Percentiles rank a stretch among this genome's conserved stretches.
These are phyloP conservation scores for Fragaria nilgerrensis DNA, from an alignment of 306 rosid genomes.

Conservation along the genomic window DNA sequence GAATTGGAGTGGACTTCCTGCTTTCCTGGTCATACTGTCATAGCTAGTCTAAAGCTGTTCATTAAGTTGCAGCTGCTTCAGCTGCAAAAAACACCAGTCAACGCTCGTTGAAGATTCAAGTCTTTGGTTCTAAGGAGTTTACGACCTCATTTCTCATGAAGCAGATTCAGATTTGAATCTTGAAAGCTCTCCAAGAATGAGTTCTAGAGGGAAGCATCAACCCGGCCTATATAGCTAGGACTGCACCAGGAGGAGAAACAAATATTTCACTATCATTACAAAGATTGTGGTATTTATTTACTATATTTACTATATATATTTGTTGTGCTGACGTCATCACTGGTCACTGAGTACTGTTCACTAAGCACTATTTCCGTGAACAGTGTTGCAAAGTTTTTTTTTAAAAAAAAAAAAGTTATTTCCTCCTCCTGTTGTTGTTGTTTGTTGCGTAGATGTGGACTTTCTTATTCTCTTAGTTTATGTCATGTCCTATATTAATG, in stretches of 20 bases:
- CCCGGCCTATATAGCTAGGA: slow-evolving; percentile 42
- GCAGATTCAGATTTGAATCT: slow-evolving; percentile 55
- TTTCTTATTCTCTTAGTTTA: too few relatives aligned
- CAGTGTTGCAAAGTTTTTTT: too few relatives aligned
- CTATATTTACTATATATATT: too few relatives aligned
- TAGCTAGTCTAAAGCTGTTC: slow-evolving; percentile 19
- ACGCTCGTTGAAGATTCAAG: slow-evolving; percentile 21
- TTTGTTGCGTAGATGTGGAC: too few relatives aligned
- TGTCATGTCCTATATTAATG: too few relatives aligned
- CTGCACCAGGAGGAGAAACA: not conserved
- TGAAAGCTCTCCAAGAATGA: slow-evolving; percentile 37
- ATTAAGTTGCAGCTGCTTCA: slow-evolving; percentile 19
- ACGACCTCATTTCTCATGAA: slow-evolving; percentile 25
- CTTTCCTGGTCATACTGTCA: slow-evolving; percentile 21
- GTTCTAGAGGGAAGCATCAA: slow-evolving; percentile 46
- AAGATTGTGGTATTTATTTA: too few relatives aligned
- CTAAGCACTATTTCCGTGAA: too few relatives aligned
- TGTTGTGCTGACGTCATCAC: too few relatives aligned
- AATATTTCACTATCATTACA: not conserved
- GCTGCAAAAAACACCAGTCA: slow-evolving; percentile 31
- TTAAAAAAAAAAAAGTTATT: too few relatives aligned
- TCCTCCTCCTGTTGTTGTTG: too few relatives aligned
- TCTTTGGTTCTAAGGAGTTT: not conserved
- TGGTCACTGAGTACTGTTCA: too few relatives aligned
- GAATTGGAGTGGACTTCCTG: not conserved